These are phyloP conservation scores for Hermanozyma aechmeae DNA, from an alignment of 805 yeast species.

Conservation along the genomic window DNA sequence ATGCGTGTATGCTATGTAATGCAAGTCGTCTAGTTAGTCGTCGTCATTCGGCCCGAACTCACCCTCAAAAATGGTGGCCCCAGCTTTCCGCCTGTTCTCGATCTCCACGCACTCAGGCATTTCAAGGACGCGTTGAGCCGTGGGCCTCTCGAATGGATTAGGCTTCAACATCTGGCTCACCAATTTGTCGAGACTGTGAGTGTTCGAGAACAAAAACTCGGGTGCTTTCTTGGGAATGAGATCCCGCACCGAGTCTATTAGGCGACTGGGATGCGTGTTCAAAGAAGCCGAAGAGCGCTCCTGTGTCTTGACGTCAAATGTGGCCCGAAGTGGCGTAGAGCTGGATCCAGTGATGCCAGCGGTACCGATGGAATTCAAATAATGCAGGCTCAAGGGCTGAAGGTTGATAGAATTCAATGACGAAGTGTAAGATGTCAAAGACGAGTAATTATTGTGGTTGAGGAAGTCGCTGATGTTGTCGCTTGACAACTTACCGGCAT, in stretches of 20 bases:
- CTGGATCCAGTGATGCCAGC: background rate
- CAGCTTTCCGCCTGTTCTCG: slow-evolving; percentile 75
- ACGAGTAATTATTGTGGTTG: slow-evolving; percentile 26
- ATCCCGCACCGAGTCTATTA: slow-evolving; percentile 16
- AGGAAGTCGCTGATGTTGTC: slow-evolving; percentile 36
- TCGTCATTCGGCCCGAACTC: slow-evolving; percentile 69
- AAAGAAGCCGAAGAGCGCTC: background rate
- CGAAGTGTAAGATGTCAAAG: slow-evolving; percentile 24
- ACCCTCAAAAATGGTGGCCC: slow-evolving; percentile 92
- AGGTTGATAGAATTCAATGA: slow-evolving; percentile 9
- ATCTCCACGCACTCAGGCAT: slow-evolving; percentile 69
- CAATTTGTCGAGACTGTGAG: slow-evolving; percentile 56
- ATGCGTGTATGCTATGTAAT: too few relatives aligned
- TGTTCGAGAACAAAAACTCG: slow-evolving; percentile 53
- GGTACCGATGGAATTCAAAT: slow-evolving; percentile 1
- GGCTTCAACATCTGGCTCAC: slow-evolving; percentile 91
- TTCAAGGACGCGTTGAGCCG: slow-evolving; percentile 60
- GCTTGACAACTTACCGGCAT: slow-evolving; percentile 76
- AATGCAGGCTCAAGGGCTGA: slow-evolving; percentile 6
- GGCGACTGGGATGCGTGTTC: slow-evolving; percentile 1
- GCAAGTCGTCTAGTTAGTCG: slow-evolving; percentile 2
- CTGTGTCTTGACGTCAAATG: slow-evolving; percentile 2
- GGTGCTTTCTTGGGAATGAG: slow-evolving; percentile 83
- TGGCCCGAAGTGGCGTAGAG: slow-evolving; percentile 1
- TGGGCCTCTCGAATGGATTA: slow-evolving; percentile 71